These are phyloP conservation scores for Talaromyces funiculosus DNA, from an alignment of 2,329 filamentous ascomycete species.

Conservation along the genomic window DNA sequence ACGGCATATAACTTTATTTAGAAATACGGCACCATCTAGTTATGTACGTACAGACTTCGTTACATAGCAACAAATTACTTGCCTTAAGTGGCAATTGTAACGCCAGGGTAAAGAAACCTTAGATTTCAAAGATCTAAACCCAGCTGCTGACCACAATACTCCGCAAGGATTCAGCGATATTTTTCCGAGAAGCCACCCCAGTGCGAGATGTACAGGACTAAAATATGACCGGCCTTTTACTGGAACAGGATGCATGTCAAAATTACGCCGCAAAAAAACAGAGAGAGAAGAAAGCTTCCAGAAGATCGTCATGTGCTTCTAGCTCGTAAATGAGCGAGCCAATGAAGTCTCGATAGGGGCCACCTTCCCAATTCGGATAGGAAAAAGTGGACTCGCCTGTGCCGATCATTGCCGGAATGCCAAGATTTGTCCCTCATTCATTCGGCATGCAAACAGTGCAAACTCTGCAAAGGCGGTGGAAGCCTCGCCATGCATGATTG, in stretches of 20 bases:
- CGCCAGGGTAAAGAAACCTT: neutral
- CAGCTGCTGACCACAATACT: neutral
- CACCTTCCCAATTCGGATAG: neutral
- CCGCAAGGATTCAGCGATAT: neutral
- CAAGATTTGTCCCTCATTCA: neutral
- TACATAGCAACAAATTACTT: neutral
- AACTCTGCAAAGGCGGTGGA: neutral
- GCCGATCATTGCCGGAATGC: neutral
- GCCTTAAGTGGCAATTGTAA: neutral
- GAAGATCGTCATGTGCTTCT: conserved; percentile 12
- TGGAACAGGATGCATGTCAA: neutral
- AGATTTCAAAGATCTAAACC: neutral
- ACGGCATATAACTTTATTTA: neutral
- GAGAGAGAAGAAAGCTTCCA: conserved; percentile 5
- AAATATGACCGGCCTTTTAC: neutral
- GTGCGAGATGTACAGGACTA: neutral
- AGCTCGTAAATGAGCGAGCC: conserved; percentile 2
- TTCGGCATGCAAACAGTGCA: conserved; percentile 2
- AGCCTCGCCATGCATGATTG: neutral
- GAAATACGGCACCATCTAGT: neutral
- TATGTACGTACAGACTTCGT: neutral
- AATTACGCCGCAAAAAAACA: neutral
- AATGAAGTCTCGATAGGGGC: neutral
- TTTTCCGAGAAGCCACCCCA: neutral
- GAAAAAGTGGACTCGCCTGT: neutral